These are phyloP conservation scores for Candida orba DNA, from an alignment of 805 yeast species.

Conservation along the genomic window DNA sequence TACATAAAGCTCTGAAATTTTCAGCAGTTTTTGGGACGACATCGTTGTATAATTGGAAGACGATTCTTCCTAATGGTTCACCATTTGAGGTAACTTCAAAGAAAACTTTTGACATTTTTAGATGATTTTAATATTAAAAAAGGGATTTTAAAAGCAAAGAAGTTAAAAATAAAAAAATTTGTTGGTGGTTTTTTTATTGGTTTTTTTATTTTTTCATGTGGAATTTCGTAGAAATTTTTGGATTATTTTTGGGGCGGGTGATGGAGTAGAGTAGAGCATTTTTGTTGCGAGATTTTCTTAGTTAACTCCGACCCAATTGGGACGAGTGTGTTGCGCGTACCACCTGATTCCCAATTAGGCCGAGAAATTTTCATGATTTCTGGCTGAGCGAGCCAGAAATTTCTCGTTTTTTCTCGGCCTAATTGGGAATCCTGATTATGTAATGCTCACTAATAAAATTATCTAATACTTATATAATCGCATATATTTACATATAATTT, in stretches of 20 bases:
- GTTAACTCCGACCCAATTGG: too few relatives aligned
- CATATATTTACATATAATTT: too few relatives aligned
- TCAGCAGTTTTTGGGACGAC: slow-evolving; percentile 23
- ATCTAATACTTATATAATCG: too few relatives aligned
- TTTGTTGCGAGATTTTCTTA: neutral
- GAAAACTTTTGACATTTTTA: slow-evolving; percentile 60
- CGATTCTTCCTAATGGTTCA: slow-evolving; percentile 72
- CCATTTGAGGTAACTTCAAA: slow-evolving; percentile 76
- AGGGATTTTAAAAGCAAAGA: neutral
- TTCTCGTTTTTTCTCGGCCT: too few relatives aligned
- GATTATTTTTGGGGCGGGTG: neutral
- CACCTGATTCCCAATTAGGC: too few relatives aligned
- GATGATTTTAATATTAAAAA: neutral
- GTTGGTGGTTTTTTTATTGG: too few relatives aligned
- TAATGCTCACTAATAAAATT: too few relatives aligned
- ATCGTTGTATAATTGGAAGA: slow-evolving; percentile 83
- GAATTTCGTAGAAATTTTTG: too few relatives aligned
- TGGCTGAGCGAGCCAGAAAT: too few relatives aligned
- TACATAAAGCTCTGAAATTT: slow-evolving; percentile 12
- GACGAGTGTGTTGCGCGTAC: too few relatives aligned
- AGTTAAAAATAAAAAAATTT: neutral
- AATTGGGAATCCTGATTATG: too few relatives aligned
- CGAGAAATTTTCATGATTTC: too few relatives aligned
- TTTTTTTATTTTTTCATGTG: neutral
- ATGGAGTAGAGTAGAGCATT: neutral